These are phyloP conservation scores for Mycena latifolia DNA, from an alignment of 768 basidiomycete genomes.

Conservation along the genomic window DNA sequence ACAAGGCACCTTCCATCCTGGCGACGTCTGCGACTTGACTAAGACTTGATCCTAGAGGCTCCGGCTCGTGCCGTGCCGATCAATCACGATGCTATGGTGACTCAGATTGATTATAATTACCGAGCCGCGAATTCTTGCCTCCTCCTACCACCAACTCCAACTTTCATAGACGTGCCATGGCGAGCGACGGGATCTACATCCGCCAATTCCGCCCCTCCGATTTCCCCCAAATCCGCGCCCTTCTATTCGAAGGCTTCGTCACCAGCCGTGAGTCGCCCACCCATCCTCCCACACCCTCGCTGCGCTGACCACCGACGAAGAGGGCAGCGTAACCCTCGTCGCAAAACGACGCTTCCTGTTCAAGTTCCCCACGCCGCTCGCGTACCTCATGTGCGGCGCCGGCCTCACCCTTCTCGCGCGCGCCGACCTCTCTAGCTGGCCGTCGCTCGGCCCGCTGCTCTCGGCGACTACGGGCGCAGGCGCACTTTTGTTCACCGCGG, in stretches of 20 bases:
- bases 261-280: slow-evolving; percentile 19
- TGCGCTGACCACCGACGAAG: too few species aligned
- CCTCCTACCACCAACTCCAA: too few species aligned
- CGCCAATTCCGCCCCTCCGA: slow-evolving; percentile 20
- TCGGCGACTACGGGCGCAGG: background rate
- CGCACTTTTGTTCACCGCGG: background rate
- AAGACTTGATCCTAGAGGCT: too few species aligned
- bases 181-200: slow-evolving; percentile 15
- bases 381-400: slow-evolving; percentile 13
- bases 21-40: too few species aligned
- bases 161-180: too few species aligned
- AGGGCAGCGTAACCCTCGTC: slow-evolving; percentile 3
- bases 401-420: background rate
- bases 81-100: too few species aligned
- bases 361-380: background rate
- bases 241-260: slow-evolving; percentile 20
- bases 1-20: too few species aligned
- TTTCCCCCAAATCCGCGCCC: slow-evolving; percentile 18
- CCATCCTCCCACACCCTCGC: too few species aligned
- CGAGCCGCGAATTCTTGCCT: too few species aligned
- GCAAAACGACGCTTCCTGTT: background rate
- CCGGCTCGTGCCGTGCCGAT: too few species aligned
- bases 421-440: background rate
- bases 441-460: too few species aligned
- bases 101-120: too few species aligned